A percentile compares a stretch with the other conserved stretches of the same genome.
phyloP scores from a whole-genome alignment of 768 basidiomycete species.

The Mycena rebaudengoi region DNA sequence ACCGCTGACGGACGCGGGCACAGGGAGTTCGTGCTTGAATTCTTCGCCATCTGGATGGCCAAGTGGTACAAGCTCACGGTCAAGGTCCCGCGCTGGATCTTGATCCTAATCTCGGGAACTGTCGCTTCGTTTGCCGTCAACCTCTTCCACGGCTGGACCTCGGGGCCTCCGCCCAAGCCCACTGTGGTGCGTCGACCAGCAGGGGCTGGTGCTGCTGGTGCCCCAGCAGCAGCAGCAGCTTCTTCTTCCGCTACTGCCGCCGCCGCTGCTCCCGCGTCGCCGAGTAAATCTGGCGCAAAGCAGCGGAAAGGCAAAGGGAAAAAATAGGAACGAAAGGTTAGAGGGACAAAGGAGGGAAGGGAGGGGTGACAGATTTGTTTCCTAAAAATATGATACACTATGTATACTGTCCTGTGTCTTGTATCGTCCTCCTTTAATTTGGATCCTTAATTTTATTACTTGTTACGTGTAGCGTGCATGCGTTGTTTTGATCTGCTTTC shows the following conservation, averaged over 20 bases:
- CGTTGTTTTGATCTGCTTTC: too few relatives aligned
- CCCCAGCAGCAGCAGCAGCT: not conserved
- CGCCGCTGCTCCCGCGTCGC: slow-evolving; percentile 12
- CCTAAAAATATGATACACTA: too few relatives aligned
- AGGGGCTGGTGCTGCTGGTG: not conserved
- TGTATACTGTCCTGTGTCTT: too few relatives aligned
- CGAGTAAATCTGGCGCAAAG: slow-evolving; percentile 35
- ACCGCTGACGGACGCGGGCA: not conserved
- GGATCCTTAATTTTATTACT: too few relatives aligned
- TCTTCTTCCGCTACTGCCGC: slow-evolving; percentile 5
- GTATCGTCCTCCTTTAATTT: too few relatives aligned
- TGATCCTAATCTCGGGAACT: slow-evolving; percentile 72
- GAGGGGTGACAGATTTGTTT: too few relatives aligned
- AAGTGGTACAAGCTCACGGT: slow-evolving; percentile 62
- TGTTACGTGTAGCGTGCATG: too few relatives aligned
- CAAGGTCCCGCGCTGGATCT: slow-evolving; percentile 74
- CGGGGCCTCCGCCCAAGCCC: not conserved
- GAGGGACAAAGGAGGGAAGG: too few relatives aligned
- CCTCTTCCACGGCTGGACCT: slow-evolving; percentile 58
- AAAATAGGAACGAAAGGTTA: too few relatives aligned
- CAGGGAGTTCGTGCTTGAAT: slow-evolving; percentile 65
- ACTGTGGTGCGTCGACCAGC: not conserved
- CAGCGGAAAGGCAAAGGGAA: slow-evolving; percentile 44
- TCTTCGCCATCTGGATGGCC: slow-evolving; percentile 61
- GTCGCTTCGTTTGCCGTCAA: slow-evolving; percentile 74